Conservation (phyloP, 208 protist genomes). For the Tritrichomonas musculus region DNA sequence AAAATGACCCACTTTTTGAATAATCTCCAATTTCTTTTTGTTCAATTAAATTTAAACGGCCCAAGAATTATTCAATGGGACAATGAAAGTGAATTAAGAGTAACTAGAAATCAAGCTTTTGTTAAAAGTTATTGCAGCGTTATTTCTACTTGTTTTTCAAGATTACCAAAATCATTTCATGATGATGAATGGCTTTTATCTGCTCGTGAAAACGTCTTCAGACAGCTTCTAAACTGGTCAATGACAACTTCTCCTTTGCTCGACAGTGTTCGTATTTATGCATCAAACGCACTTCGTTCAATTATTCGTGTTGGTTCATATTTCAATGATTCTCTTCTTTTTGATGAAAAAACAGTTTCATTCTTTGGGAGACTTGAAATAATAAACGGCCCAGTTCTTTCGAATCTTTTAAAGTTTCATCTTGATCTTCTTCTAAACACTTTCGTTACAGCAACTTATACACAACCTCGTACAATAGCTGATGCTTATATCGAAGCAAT, state of each 20-base stretch:
- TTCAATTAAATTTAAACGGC: neutral
- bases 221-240: neutral
- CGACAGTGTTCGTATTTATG: neutral
- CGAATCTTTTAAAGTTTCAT: neutral
- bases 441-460: neutral
- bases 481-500: neutral
- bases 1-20: neutral
- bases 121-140: neutral
- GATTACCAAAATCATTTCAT: neutral
- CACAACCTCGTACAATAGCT: neutral
- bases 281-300: neutral
- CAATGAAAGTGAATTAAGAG: neutral
- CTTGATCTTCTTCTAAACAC: neutral
- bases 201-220: constrained; percentile 6
- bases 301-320: neutral
- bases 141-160: neutral
- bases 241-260: neutral
- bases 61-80: neutral
- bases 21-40: neutral
- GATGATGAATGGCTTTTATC: neutral
- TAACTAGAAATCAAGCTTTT: neutral
- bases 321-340: neutral
- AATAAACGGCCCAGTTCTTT: neutral
- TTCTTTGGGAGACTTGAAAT: neutral
- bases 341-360: neutral